Base-by-base conservation (phyloP, 2,329 filamentous ascomycete genomes). In the Colletotrichum ledebouriae region DNA sequence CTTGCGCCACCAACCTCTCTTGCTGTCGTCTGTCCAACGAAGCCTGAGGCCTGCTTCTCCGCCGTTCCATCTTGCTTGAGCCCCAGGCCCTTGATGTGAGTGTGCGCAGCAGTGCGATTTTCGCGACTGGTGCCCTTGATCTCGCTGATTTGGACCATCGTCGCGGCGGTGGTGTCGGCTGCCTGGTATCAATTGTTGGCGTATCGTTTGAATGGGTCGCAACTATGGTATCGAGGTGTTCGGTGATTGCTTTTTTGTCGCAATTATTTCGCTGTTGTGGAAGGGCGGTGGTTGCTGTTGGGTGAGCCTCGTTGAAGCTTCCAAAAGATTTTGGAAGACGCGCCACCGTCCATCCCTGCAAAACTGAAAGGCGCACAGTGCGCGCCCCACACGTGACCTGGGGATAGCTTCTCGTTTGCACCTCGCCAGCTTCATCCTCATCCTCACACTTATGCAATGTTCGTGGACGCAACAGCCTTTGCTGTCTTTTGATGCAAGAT, bases 31-130 rank as follows among this genome's bases (percentile, higher is more conserved):
- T 99, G 96, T 59, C 96, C 96, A 56, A 98, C 91, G 76, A 98
- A 99, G 41, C 96, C 96, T 73, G 89, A 88, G 39, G 89, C 87
- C 70, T 92, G 88, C 72, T 87, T 88, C 78, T 97, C 94, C 71
- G 96, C 94, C 59, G 88, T 90, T 71, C 96, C 96, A 89, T 97
- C 93, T 57, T 88, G 79, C 76, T 93, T 92, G 73, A 99, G 83
- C 17, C 96, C 96, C 46, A 99, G 86, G 59, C 96, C 96, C 79
- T 94, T 97, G 87, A 99, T 99, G 82, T 99, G 96, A 60, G 95
- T 98, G 82, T 99, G 96, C 74, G 95, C 92, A 70, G 96, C 95
- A 55, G 96, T 99, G 78, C 96, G 91, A 83, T 97, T 96, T 81
- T 98, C 95, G 85, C 96, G 94, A 84, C 90, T 90, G 83, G 94